A percentile compares a stretch with the other conserved stretches of the same genome.
These are phyloP conservation scores for Rosa rugosa DNA, from an alignment of 306 rosid genomes.

Conservation along the genomic window DNA sequence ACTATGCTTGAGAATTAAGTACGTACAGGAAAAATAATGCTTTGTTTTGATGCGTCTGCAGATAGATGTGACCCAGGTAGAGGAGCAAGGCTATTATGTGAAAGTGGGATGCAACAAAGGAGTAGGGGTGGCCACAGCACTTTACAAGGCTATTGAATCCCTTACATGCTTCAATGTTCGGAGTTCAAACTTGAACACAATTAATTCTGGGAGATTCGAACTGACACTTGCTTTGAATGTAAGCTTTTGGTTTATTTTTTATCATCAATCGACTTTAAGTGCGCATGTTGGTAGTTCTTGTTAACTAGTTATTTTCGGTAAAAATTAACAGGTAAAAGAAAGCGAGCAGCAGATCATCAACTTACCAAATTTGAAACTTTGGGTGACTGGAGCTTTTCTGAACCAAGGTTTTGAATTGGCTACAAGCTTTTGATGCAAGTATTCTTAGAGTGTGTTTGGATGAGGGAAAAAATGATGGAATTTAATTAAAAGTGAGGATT, in stretches of 20 bases:
- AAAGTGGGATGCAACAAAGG: constrained; percentile 68
- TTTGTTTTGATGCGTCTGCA: constrained; percentile 10
- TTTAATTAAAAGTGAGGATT: too few species aligned
- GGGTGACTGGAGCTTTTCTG: constrained; percentile 84
- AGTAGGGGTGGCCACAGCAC: constrained; percentile 57
- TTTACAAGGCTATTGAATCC: constrained; percentile 76
- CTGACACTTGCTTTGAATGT: constrained; percentile 68
- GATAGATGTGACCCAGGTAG: constrained; percentile 85
- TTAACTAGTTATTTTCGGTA: neutral
- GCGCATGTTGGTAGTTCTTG: neutral
- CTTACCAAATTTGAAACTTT: constrained; percentile 79
- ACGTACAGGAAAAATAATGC: neutral
- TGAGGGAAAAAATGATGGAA: too few species aligned
- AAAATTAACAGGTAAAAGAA: constrained; percentile 52
- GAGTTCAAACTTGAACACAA: constrained; percentile 69
- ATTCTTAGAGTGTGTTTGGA: too few species aligned
- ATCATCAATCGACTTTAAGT: neutral
- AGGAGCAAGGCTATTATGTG: constrained; percentile 74
- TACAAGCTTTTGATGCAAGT: neutral
- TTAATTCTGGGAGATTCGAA: constrained; percentile 45
- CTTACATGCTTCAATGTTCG: constrained; percentile 56
- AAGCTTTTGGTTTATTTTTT: neutral
- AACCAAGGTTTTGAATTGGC: constrained; percentile 70
- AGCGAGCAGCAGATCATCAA: constrained; percentile 54
- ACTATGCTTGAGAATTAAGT: neutral